A percentile compares a stretch with the other conserved stretches of the same genome.
phyloP scores from a whole-genome alignment of 139 green algal species.

The Chlamydomonas urium region DNA sequence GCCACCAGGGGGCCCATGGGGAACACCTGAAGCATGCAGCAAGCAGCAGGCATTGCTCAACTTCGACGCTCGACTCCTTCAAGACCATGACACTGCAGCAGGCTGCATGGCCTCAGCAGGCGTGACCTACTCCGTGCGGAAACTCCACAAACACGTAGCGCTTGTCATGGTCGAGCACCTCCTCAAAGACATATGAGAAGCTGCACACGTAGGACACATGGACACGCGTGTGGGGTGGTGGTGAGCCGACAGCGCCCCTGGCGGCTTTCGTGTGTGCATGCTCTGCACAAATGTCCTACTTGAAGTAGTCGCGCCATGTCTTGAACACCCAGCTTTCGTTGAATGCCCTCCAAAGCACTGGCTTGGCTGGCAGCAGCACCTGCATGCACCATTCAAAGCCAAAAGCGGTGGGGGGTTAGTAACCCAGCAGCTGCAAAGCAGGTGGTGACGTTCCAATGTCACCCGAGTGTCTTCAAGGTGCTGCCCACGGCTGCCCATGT shows the following conservation, averaged over 20 bases:
- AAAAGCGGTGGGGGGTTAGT: no score
- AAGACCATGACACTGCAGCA: no score
- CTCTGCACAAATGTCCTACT: slow-evolving; percentile 1
- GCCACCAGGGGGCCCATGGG: slow-evolving; percentile 40
- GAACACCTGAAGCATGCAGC: slow-evolving; percentile 34
- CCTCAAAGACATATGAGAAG: slow-evolving; percentile 29
- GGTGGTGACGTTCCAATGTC: no score
- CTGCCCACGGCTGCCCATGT: no score
- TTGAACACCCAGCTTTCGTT: slow-evolving; percentile 29
- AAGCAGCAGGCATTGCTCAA: no score
- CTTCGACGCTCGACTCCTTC: no score
- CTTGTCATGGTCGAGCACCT: slow-evolving; percentile 36
- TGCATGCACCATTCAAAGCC: no score
- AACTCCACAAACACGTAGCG: slow-evolving; percentile 34
- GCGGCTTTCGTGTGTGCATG: neutral
- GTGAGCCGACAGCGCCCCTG: neutral
- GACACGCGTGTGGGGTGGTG: no score
- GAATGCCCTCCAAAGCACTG: slow-evolving; percentile 38
- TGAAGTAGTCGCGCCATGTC: slow-evolving; percentile 45
- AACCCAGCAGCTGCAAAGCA: no score
- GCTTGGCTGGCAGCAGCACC: slow-evolving; percentile 21
- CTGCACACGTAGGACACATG: no score
- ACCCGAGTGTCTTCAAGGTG: no score
- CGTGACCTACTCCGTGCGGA: neutral
- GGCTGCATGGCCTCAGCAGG: no score